Evolutionary conservation across 495 filamentous ascomycete species (phyloP).

Genomic region (Beverwykella pulmonaria): DNA sequence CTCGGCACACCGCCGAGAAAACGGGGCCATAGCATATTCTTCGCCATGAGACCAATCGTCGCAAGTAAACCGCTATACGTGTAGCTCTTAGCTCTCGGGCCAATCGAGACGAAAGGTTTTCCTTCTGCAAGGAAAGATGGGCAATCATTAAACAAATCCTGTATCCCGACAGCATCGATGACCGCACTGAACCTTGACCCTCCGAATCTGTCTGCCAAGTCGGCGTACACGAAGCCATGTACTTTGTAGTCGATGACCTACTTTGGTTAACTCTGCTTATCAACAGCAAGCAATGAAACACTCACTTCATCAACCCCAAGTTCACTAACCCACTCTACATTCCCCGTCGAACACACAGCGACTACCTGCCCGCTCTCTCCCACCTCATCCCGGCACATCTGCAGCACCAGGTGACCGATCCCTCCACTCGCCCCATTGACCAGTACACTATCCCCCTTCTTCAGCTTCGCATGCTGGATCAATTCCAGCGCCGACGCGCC

Average conservation of each 20-base stretch:
- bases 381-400: slow-evolving; percentile 44
- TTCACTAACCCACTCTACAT: slow-evolving; percentile 40
- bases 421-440: slow-evolving; percentile 51
- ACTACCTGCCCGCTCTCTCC: slow-evolving; percentile 46
- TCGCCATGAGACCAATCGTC: slow-evolving; percentile 33
- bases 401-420: slow-evolving; percentile 47
- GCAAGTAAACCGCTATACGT: slow-evolving; percentile 34
- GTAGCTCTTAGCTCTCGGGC: slow-evolving; percentile 37
- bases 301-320: slow-evolving; percentile 45
- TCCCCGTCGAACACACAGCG: slow-evolving; percentile 47
- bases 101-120: slow-evolving; percentile 45
- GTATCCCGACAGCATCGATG: slow-evolving; percentile 45
- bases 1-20: slow-evolving; percentile 44
- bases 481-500: slow-evolving; percentile 44
- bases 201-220: slow-evolving; percentile 34
- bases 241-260: slow-evolving; percentile 18
- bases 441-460: slow-evolving; percentile 34
- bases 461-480: slow-evolving; percentile 35
- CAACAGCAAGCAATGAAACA: neutral
- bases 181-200: slow-evolving; percentile 42
- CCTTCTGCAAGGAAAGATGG: slow-evolving; percentile 41
- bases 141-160: slow-evolving; percentile 42
- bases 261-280: neutral
- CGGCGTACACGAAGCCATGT: slow-evolving; percentile 20
- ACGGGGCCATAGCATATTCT: slow-evolving; percentile 43